Evolutionary conservation across 2,329 filamentous ascomycete genomes (phyloP).

Genomic region (Hyphodiscus sp.): DNA sequence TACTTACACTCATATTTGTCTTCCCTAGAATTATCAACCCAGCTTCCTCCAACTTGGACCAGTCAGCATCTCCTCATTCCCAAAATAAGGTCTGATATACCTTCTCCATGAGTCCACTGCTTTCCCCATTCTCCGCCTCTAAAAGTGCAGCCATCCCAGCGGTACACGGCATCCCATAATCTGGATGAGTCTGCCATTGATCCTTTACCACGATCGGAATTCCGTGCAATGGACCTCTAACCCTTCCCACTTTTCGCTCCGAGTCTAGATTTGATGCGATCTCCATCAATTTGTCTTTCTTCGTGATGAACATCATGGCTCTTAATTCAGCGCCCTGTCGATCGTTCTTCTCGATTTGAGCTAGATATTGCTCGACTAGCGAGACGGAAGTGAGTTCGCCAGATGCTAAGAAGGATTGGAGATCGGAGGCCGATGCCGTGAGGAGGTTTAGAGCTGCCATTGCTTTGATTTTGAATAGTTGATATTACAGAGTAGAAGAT

Average conservation of each 20-base stretch:
- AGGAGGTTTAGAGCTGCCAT: background rate
- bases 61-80: background rate
- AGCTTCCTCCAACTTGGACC: slow-evolving; percentile 5
- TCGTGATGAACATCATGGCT: slow-evolving; percentile 1
- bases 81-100: background rate
- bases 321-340: slow-evolving; percentile 4
- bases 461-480: background rate
- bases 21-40: slow-evolving; percentile 15
- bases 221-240: slow-evolving; percentile 61
- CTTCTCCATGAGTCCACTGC: slow-evolving; percentile 3
- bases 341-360: slow-evolving; percentile 1
- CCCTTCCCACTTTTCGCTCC: slow-evolving; percentile 47
- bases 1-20: slow-evolving; percentile 7
- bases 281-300: background rate
- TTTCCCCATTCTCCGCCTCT: slow-evolving; percentile 37
- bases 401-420: background rate
- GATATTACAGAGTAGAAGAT: no score
- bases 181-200: slow-evolving; percentile 42
- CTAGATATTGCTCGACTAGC: background rate
- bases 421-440: background rate
- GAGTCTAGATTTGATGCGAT: slow-evolving; percentile 35
- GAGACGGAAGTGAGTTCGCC: background rate
- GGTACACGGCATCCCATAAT: slow-evolving; percentile 63
- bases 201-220: slow-evolving; percentile 68
- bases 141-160: slow-evolving; percentile 61